Percentiles rank a stretch among this genome's conserved stretches.
phyloP scores from a whole-genome alignment of 2,329 filamentous ascomycete genomes.

The Colletotrichum eremochloae region DNA sequence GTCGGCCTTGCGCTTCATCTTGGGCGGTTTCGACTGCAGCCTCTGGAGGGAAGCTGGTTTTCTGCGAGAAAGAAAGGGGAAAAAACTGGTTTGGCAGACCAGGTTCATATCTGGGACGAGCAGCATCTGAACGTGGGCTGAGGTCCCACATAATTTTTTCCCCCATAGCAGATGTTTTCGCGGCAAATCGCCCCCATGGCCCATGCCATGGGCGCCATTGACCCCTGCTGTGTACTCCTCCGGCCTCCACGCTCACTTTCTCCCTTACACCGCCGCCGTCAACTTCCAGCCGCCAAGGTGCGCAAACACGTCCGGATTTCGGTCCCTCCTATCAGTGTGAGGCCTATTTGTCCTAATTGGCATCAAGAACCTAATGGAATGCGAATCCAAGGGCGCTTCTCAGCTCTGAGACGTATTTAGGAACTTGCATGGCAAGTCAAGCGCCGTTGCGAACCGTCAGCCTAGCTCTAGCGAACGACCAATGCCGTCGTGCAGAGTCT shows the following conservation, averaged over 20 bases:
- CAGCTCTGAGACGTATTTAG: background rate
- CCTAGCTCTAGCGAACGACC: slow-evolving; percentile 16
- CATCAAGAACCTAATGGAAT: background rate
- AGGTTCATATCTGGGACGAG: slow-evolving; percentile 18
- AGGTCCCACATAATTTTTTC: slow-evolving; percentile 41
- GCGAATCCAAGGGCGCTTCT: background rate
- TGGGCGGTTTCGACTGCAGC: slow-evolving; percentile 41
- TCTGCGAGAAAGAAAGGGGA: background rate
- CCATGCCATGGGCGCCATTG: slow-evolving; percentile 13
- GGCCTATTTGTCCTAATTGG: background rate
- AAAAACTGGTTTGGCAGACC: slow-evolving; percentile 15
- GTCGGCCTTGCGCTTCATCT: slow-evolving; percentile 73
- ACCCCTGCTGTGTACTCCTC: slow-evolving; percentile 25
- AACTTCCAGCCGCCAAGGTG: background rate
- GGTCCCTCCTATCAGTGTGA: background rate
- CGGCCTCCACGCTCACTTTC: background rate
- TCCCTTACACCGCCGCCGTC: slow-evolving; percentile 10
- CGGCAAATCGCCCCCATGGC: slow-evolving; percentile 33
- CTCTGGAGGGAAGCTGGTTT: background rate
- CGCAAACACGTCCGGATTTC: background rate
- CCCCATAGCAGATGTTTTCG: slow-evolving; percentile 37
- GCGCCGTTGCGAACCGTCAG: slow-evolving; percentile 19
- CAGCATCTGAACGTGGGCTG: slow-evolving; percentile 32
- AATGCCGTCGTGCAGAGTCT: slow-evolving; percentile 9
- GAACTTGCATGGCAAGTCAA: slow-evolving; percentile 29